Base-by-base conservation (phyloP, 2,329 filamentous ascomycete genomes). In the Monosporascus cannonballus region DNA sequence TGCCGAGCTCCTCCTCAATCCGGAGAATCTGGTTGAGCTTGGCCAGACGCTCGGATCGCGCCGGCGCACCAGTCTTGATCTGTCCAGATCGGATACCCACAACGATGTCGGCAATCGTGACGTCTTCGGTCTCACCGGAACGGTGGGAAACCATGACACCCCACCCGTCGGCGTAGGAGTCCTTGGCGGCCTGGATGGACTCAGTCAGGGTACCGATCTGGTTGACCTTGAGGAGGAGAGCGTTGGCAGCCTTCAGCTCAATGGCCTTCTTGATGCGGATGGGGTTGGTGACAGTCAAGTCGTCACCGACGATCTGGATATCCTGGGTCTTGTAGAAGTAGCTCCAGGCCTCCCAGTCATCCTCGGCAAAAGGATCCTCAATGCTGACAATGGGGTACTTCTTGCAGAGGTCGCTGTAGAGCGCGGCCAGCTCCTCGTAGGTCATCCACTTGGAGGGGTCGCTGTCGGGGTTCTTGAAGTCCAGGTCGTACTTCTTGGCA, bases 1-100 rank as follows among this genome's bases (percentile, higher is more conserved):
- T 83, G 66, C 92, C 92, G 61, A 99, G 87, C 83, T 99, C 94
- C 81, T 99, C 94, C 85, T 99, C 94, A 67, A 99, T 99, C 71
- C 94, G 90, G 70, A 99, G 89, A 70, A 99, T 96, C 83, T 99
- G 94, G 89, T 99, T 99, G 72, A 99, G 89, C 85, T 99, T 99
- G 75, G 94, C 94, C 64, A 97, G 84, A 81, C 94, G 92, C 85
- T 99, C 94, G 66, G 93, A 96, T 70, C 94, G 88, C 72, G 88
- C 89, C 65, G 94, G 94, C 59, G 93, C 93, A 84, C 92, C 92
- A 62, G 92, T 96, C 90, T 96, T 96, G 85, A 99, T 97, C 84
- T 99, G 90, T 64, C 94, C 94, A 67, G 92, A 80, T 67, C 94
- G 90, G 71, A 99, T 89, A 80, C 94, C 94, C 65, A 99, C 94